Percentiles rank a stretch among this genome's conserved stretches.
phyloP scores from a whole-genome alignment of 2,329 filamentous ascomycete species.

The Trichoderma sp. region DNA sequence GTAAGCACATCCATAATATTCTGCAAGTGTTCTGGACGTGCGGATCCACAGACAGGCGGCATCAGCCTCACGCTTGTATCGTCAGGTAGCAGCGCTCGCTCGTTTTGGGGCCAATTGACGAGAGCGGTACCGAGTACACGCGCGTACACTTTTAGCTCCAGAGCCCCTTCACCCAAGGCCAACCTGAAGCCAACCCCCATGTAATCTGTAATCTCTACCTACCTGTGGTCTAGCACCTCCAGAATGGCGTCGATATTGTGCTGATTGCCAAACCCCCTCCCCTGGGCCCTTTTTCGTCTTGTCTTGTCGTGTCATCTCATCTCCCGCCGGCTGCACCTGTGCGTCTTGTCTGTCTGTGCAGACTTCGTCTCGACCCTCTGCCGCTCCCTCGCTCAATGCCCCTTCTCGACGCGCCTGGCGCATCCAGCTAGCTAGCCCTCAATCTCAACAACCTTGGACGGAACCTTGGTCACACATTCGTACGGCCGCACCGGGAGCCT shows the following conservation, averaged over 20 bases:
- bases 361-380: not conserved
- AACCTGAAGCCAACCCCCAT: not conserved
- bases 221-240: not conserved
- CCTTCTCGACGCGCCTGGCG: constrained; percentile 18
- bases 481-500: not conserved
- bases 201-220: not conserved
- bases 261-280: not conserved
- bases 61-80: constrained; percentile 15
- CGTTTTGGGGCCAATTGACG: constrained; percentile 1
- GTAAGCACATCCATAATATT: not conserved
- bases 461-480: not conserved
- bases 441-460: not conserved
- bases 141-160: constrained; percentile 1
- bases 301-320: not conserved
- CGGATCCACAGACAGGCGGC: constrained; percentile 9
- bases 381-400: constrained; percentile 15
- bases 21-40: constrained; percentile 8
- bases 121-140: constrained; percentile 5
- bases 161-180: not conserved
- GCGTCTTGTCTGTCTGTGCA: not conserved
- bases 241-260: constrained; percentile 17
- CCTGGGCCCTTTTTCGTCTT: not conserved
- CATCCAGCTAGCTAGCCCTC: constrained; percentile 12
- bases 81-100: not conserved
- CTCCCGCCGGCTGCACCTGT: not conserved